Base-by-base conservation (phyloP, 1,139 yeast genomes). In the Protomyces inouyei region DNA sequence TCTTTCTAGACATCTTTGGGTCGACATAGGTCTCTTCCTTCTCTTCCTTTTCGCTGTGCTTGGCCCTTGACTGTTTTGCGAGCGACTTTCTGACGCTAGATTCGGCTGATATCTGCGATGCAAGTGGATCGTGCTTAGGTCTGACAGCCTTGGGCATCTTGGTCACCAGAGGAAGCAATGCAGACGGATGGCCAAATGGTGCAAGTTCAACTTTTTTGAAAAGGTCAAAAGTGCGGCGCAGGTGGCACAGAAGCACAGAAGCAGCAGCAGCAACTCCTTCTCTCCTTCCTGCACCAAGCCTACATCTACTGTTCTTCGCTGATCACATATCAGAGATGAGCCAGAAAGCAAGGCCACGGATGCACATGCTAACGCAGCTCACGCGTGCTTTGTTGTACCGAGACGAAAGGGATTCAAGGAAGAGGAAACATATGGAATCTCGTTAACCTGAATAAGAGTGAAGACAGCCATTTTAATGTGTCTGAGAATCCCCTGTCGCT, bases 1-100 rank as follows among this genome's bases (percentile, higher is more conserved):
- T 92, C 77, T 85, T 90, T 76, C 95, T 82, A 0, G 98, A 88
- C 45, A 90, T 80, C 35, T 84, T 80, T 21, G 97, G 89, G 77
- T 92, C 97, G 56, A 93, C 81, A 71, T 77, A 86, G 54, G 82
- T 86, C 65, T 87, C 92, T 25, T 79, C 84, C 37, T 78, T 78
- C 16, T 79, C 79, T 40, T 60, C 52, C 32, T 57, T 59, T 21
- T 61, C 66, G 35, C 46, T 59, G 18, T 32, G 45, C 43, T 65
- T 65, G 23, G 51, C 64, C 55, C 69, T 70, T 65, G 60, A 66
- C 35, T 52, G 66, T 1, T 60, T 57, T 6, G 63, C 52, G 16
- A 59, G 48, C n/a, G 52, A 46, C 23, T 43, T 21, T 9, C 63
- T 32, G 45, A 59, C 63, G 18, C 43, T 32, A 10, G 56, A 21